Evolutionary conservation across 1,284 basidiomycete species (phyloP).

Genomic region (Pterulicium gracile): DNA sequence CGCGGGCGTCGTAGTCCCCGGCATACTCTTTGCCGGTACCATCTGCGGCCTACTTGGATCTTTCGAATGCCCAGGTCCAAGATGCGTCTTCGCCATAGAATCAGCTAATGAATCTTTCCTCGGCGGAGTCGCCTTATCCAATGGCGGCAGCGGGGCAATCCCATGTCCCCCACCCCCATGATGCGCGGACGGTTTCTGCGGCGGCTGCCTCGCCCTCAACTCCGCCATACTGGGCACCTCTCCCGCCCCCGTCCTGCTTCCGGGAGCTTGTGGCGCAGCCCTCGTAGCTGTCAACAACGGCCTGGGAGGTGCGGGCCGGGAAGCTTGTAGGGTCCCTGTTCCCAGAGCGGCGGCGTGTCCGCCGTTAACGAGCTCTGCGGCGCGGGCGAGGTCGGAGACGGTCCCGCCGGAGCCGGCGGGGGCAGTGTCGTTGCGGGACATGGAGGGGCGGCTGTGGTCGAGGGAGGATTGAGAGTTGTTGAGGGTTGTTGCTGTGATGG

Average conservation of each 20-base stretch:
- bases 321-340: conserved; percentile 20
- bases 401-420: conserved; percentile 32
- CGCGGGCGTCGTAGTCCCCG: conserved; percentile 32
- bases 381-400: conserved; percentile 35
- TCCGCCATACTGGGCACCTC: conserved; percentile 45
- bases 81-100: neutral
- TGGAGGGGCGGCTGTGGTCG: conserved; percentile 25
- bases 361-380: conserved; percentile 55
- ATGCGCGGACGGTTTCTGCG: conserved; percentile 36
- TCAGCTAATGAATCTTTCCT: conserved; percentile 3
- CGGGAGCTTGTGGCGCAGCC: conserved; percentile 47
- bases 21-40: conserved; percentile 42
- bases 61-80: neutral
- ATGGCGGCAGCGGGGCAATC: conserved; percentile 23
- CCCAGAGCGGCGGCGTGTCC: conserved; percentile 30
- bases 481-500: conserved; percentile 11
- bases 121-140: conserved; percentile 36
- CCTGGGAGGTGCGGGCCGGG: conserved; percentile 35
- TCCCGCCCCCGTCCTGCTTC: conserved; percentile 21
- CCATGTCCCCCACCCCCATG: conserved; percentile 14
- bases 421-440: conserved; percentile 50
- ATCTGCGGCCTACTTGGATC: conserved; percentile 25
- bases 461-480: too few species aligned
- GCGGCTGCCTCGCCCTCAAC: conserved; percentile 47
- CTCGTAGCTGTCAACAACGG: conserved; percentile 35